Conservation (phyloP, 208 protist species). For the Leishmania aethiopica region DNA sequence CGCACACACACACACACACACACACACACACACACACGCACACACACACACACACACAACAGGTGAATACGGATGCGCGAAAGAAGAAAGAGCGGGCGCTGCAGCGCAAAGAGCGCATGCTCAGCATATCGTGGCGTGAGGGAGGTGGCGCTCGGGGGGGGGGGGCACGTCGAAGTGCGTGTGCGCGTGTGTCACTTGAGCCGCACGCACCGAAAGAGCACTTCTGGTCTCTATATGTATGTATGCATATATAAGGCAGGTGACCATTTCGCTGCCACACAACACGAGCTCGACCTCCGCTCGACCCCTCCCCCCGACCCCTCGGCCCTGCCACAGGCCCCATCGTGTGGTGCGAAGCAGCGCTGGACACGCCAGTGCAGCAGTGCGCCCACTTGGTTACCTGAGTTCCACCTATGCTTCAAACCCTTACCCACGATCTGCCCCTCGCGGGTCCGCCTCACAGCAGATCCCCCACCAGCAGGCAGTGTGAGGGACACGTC, state of each 20-base stretch:
- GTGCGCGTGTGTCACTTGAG: background rate
- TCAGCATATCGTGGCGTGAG: too few species aligned
- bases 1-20: background rate
- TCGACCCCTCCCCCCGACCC: background rate
- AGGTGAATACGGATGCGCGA: background rate
- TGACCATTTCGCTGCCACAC: too few species aligned
- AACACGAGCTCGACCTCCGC: too few species aligned
- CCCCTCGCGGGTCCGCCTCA: too few species aligned
- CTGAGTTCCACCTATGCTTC: background rate
- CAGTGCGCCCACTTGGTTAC: too few species aligned
- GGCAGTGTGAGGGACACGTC: too few species aligned
- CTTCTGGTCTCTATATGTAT: too few species aligned
- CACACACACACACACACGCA: background rate
- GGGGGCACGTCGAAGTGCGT: background rate
- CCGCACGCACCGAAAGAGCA: too few species aligned
- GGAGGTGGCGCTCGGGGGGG: too few species aligned
- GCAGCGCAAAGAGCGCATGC: too few species aligned
- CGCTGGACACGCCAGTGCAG: background rate
- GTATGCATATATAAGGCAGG: too few species aligned
- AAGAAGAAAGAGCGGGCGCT: background rate
- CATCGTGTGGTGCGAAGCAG: background rate
- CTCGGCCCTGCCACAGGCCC: background rate
- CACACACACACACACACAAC: background rate
- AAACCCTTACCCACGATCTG: background rate
- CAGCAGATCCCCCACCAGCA: too few species aligned